These are phyloP conservation scores for Fraxinus platypoda DNA, from an alignment of 305 asterid species.

Conservation along the genomic window DNA sequence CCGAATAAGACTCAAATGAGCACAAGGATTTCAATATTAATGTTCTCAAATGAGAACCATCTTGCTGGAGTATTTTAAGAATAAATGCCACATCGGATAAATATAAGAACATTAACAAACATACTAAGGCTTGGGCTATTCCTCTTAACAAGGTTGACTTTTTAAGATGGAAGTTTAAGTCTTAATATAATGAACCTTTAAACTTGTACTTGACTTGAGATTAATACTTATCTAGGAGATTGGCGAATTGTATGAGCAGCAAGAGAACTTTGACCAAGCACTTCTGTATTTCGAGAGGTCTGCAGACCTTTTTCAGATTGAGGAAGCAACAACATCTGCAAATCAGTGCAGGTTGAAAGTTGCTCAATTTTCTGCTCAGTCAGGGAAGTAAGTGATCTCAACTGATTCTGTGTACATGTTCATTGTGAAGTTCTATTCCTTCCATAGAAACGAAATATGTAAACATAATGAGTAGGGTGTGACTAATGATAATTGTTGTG, in stretches of 20 bases:
- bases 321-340: slow-evolving; percentile 34
- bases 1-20: neutral
- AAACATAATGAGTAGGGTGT: neutral
- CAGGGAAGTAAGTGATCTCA: slow-evolving; percentile 34
- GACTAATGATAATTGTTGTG: slow-evolving; percentile 1
- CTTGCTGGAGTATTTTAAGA: neutral
- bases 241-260: slow-evolving; percentile 37
- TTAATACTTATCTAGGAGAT: slow-evolving; percentile 25
- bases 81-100: neutral
- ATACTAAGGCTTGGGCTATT: no score
- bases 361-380: slow-evolving; percentile 39
- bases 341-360: slow-evolving; percentile 42
- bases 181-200: neutral
- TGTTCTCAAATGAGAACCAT: neutral
- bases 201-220: slow-evolving; percentile 15
- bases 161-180: neutral
- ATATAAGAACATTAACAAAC: neutral
- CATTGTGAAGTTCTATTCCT: neutral
- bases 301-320: slow-evolving; percentile 36
- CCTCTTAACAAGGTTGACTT: neutral
- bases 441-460: neutral
- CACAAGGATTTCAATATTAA: neutral
- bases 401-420: neutral
- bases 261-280: slow-evolving; percentile 29
- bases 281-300: slow-evolving; percentile 38